These are phyloP conservation scores for Cercospora sojina DNA, from an alignment of 2,329 filamentous ascomycete species.

Conservation along the genomic window DNA sequence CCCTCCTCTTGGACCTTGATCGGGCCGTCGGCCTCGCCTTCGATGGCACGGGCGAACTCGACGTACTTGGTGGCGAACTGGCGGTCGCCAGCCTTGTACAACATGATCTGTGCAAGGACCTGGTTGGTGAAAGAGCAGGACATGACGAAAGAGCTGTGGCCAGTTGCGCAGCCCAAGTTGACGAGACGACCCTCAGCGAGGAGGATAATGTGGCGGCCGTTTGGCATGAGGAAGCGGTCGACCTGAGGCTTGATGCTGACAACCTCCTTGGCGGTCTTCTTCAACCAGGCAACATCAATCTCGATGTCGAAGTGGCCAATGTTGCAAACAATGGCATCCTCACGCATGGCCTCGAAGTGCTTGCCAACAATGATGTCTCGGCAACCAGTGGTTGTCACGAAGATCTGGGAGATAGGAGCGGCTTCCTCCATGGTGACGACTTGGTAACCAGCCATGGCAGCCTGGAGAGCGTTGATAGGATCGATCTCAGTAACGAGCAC, in stretches of 20 bases:
- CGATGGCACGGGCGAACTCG: constrained; percentile 69
- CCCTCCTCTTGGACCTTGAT: constrained; percentile 51
- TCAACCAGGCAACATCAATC: constrained; percentile 99
- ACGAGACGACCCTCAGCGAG: constrained; percentile 97
- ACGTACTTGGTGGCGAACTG: constrained; percentile 90
- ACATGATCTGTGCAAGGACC: constrained; percentile 97
- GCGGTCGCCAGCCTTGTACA: constrained; percentile 89
- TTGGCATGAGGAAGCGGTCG: constrained; percentile 94
- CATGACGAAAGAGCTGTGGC: constrained; percentile 99
- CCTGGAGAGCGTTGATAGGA: constrained; percentile 99
- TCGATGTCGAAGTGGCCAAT: constrained; percentile 99
- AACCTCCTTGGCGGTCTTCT: constrained; percentile 88
- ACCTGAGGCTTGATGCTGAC: constrained; percentile 99
- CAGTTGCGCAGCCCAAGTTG: constrained; percentile 98
- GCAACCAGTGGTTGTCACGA: constrained; percentile 98
- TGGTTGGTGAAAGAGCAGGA: constrained; percentile 99
- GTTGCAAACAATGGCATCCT: constrained; percentile 99
- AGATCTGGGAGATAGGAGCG: constrained; percentile 86
- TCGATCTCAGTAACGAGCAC: constrained; percentile 96
- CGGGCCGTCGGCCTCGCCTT: constrained; percentile 34
- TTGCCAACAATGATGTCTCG: constrained; percentile 89
- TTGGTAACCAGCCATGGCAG: constrained; percentile 94
- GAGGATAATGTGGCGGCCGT: constrained; percentile 95
- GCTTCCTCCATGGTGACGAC: constrained; percentile 98
- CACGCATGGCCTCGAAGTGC: constrained; percentile 94